Evolutionary conservation across 192 early-diverging fungal species (phyloP).

Genomic region (Rhizophagus prolifer): DNA sequence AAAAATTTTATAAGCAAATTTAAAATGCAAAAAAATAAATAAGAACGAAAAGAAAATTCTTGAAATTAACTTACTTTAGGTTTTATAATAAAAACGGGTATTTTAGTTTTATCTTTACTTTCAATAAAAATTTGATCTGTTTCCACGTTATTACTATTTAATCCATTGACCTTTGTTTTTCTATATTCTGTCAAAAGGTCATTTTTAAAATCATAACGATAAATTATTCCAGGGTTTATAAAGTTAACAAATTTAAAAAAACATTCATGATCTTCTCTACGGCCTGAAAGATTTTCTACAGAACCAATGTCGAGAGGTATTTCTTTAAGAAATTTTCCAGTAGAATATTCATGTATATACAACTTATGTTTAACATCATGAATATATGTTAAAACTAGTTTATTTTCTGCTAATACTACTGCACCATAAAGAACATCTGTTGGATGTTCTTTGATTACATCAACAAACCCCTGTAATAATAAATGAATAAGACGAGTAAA

Average conservation of each 20-base stretch:
- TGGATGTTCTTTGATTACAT: slow-evolving; percentile 56
- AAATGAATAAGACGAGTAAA: neutral
- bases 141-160: slow-evolving; percentile 50
- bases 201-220: slow-evolving; percentile 54
- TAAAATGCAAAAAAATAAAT: neutral
- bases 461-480: slow-evolving; percentile 47
- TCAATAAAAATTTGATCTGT: slow-evolving; percentile 66
- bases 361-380: slow-evolving; percentile 60
- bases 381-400: slow-evolving; percentile 59
- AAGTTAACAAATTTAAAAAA: slow-evolving; percentile 60
- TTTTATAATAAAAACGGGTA: slow-evolving; percentile 69
- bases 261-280: slow-evolving; percentile 47
- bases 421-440: slow-evolving; percentile 47
- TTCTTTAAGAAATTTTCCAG: slow-evolving; percentile 41
- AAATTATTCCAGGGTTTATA: slow-evolving; percentile 58
- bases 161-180: slow-evolving; percentile 48
- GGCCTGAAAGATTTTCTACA: slow-evolving; percentile 38
- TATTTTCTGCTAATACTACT: slow-evolving; percentile 51
- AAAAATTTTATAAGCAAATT: neutral
- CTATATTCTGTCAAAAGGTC: slow-evolving; percentile 41
- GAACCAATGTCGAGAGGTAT: slow-evolving; percentile 54
- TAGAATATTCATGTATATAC: slow-evolving; percentile 46
- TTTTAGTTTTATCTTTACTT: slow-evolving; percentile 63
- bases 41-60: neutral
- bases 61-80: slow-evolving; percentile 43